Evolutionary conservation across 345 rosid species (phyloP).

Genomic region (Eucalyptus erythrocorys): DNA sequence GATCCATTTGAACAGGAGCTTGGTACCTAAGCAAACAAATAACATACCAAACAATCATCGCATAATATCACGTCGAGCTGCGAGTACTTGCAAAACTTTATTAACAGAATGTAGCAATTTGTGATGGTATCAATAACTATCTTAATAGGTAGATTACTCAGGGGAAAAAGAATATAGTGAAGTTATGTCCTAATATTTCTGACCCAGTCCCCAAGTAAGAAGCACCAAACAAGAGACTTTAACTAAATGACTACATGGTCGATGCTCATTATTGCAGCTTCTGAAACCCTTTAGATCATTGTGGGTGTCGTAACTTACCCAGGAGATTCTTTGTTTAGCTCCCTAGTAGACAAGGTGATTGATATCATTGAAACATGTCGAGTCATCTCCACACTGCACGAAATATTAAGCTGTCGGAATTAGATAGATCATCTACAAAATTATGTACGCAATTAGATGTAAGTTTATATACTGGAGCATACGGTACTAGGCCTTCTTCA

Average conservation of each 20-base stretch:
- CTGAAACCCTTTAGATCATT: background rate
- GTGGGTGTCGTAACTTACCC: constrained; percentile 39
- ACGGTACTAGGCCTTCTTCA: constrained; percentile 96
- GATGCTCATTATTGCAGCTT: background rate
- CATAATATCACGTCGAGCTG: background rate
- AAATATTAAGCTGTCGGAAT: background rate
- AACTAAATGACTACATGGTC: background rate
- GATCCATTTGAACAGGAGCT: constrained; percentile 51
- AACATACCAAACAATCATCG: background rate
- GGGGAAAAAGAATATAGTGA: background rate
- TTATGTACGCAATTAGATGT: background rate
- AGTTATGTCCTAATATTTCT: background rate
- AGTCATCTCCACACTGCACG: constrained; percentile 87
- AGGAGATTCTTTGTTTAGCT: constrained; percentile 58
- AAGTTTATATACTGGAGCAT: constrained; percentile 2
- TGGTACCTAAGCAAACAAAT: constrained; percentile 47
- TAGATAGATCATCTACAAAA: background rate
- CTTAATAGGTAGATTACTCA: background rate
- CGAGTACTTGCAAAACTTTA: background rate
- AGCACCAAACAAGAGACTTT: background rate
- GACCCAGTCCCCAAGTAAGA: background rate
- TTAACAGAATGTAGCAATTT: background rate
- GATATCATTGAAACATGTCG: constrained; percentile 96
- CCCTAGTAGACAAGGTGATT: constrained; percentile 63
- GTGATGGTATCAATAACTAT: background rate